Percentiles rank a stretch among this genome's conserved stretches.
phyloP scores from a whole-genome alignment of 768 basidiomycete genomes.

The Lentinula lateritia region DNA sequence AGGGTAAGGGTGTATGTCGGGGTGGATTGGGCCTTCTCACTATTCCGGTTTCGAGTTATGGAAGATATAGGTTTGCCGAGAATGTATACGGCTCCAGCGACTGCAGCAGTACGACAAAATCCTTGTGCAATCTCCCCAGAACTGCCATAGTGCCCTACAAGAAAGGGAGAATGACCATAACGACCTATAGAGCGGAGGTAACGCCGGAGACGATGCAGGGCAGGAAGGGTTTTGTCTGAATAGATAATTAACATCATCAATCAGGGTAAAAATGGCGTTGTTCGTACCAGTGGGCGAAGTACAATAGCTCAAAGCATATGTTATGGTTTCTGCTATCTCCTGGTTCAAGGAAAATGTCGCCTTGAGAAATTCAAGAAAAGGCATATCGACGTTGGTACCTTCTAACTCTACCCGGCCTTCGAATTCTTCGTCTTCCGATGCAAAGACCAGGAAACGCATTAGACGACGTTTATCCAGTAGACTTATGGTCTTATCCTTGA shows the following conservation, averaged over 20 bases:
- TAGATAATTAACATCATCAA: conserved; percentile 5
- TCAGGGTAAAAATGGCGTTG: neutral
- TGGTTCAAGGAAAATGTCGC: conserved; percentile 58
- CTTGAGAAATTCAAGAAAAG: conserved; percentile 63
- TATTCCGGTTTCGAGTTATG: conserved; percentile 5
- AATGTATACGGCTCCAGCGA: conserved; percentile 70
- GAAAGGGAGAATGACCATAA: conserved; percentile 82
- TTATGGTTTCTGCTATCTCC: conserved; percentile 54
- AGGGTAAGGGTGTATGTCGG: conserved; percentile 40
- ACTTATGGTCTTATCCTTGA: conserved; percentile 73
- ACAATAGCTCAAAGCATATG: conserved; percentile 77
- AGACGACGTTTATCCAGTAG: conserved; percentile 84
- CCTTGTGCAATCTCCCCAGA: conserved; percentile 91
- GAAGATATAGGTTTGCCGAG: conserved; percentile 47
- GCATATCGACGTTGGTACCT: conserved; percentile 42
- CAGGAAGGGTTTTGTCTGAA: conserved; percentile 60
- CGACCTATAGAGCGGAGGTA: conserved; percentile 79
- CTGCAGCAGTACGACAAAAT: conserved; percentile 83
- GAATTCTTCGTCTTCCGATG: conserved; percentile 55
- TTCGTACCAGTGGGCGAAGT: conserved; percentile 46
- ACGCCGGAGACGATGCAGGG: conserved; percentile 62
- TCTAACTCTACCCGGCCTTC: conserved; percentile 56
- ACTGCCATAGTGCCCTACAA: conserved; percentile 94
- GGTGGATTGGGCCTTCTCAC: neutral
- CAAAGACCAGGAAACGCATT: conserved; percentile 89